A percentile compares a stretch with the other conserved stretches of the same genome.
Conservation (phyloP, 805 yeast species). For the Nakazawaea pomicola region DNA sequence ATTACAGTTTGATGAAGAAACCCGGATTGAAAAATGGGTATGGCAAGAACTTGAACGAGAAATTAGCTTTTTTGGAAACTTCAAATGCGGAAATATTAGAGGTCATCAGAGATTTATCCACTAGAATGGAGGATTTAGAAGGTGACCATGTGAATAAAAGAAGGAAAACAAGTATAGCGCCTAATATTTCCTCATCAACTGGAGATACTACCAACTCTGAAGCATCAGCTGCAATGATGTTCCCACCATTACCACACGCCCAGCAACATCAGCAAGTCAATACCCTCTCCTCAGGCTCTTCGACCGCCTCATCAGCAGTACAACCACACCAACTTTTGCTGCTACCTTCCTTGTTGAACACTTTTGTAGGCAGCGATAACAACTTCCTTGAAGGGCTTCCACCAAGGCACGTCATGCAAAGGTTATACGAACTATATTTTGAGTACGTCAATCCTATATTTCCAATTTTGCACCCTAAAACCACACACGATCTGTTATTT, state of each 20-base stretch:
- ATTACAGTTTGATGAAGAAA: slow-evolving; percentile 18
- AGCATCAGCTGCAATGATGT: neutral
- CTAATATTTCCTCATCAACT: neutral
- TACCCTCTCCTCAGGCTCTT: neutral
- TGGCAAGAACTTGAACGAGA: slow-evolving; percentile 18
- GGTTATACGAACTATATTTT: slow-evolving; percentile 4
- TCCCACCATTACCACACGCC: slow-evolving; percentile 5
- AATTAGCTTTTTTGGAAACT: slow-evolving; percentile 14
- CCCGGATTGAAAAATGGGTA: slow-evolving; percentile 24
- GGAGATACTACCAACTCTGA: neutral
- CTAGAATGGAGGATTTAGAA: slow-evolving; percentile 3
- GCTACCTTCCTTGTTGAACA: slow-evolving; percentile 5
- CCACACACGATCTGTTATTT: slow-evolving; percentile 8
- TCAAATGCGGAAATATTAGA: slow-evolving; percentile 2
- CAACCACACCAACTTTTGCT: neutral
- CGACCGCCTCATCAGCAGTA: neutral
- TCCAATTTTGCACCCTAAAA: slow-evolving; percentile 16
- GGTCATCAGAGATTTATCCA: slow-evolving; percentile 1
- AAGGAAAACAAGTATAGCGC: neutral
- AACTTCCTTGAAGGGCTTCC: slow-evolving; percentile 2
- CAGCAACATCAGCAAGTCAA: slow-evolving; percentile 2
- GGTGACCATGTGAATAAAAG: slow-evolving; percentile 5
- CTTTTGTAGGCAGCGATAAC: neutral
- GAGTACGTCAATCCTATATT: slow-evolving; percentile 13
- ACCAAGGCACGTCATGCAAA: slow-evolving; percentile 1